Evolutionary conservation across 495 filamentous ascomycete genomes (phyloP), one percentile per base, ranked within the genome.

Genomic region (Penicillium canescens): DNA sequence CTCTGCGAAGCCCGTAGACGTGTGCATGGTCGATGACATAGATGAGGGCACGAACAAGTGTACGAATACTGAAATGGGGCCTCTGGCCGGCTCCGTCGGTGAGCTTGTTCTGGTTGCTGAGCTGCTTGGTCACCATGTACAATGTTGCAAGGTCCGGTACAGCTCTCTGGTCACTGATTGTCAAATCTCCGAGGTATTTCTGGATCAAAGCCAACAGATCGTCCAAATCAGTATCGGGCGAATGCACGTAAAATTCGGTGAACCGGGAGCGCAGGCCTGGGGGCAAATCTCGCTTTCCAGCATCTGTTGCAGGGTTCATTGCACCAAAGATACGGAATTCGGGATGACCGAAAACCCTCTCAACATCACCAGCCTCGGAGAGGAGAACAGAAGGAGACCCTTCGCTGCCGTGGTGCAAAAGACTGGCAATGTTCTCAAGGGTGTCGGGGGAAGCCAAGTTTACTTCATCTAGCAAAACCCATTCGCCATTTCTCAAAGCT

Each of bases 261-360:
- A 99, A 99, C 16, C 91, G 81, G 39, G 89, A 92, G 23, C 90
- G 78, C 28, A 95, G 76, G 4, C 94, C 90, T 46, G 86, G 82
- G 0, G 92, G 92, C 3, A 99, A 77, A 67, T 98, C 94, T 50
- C 90, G 84, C 74, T 98, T 99, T 31, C 95, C 95, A 51, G 96
- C 83, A 77, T 99, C 95, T 11, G 93, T 98, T 10, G 95, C 93
- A 40, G 95, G 95, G 63, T 99, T 99, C 95, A 99, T 99, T 40
- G 94, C 94, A 21, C 89, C 95, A 69, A 99, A 98, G 21, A 99
- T 88, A 31, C 95, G 86, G 67, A 99, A 99, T 59, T 96, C 83
- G 3, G 90, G 87, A 66, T 99, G 94, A 2, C 92, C 92, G 46
- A 86, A 83, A 8, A 98, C 85, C 39, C 91, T 82, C 66, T 97